Percentiles rank a stretch among this genome's conserved stretches.
Conservation (phyloP, 108 stramenopile genomes). For the Seminavis robusta region DNA sequence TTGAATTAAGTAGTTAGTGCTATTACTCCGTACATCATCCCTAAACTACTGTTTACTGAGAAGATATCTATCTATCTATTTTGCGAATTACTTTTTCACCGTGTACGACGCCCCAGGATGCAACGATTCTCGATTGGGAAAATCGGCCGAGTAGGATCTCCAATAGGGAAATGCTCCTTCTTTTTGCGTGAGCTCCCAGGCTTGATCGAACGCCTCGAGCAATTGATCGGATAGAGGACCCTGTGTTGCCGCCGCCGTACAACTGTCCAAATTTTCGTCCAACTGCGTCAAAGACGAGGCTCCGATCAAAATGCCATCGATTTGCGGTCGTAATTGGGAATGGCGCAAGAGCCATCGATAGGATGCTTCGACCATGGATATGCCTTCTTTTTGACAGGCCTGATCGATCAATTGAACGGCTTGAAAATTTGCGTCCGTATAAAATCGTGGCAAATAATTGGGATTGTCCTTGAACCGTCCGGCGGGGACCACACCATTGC, state of each 20-base stretch:
- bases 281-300: conserved; percentile 77
- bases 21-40: too few relatives aligned
- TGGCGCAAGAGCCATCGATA: conserved; percentile 89
- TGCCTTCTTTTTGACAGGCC: conserved; percentile 49
- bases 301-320: conserved; percentile 81
- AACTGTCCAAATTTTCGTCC: conserved; percentile 68
- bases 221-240: conserved; percentile 31
- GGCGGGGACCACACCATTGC: conserved; percentile 23
- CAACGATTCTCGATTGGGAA: conserved; percentile 66
- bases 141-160: conserved; percentile 79
- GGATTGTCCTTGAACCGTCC: conserved; percentile 86
- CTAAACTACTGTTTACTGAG: too few relatives aligned
- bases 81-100: conserved; percentile 32
- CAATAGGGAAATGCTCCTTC: conserved; percentile 81
- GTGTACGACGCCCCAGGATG: conserved; percentile 83
- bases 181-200: conserved; percentile 59
- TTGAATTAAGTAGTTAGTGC: too few relatives aligned
- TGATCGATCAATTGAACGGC: conserved; percentile 62
- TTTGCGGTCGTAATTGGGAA: conserved; percentile 53
- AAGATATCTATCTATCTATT: too few relatives aligned
- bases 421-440: conserved; percentile 74
- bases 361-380: conserved; percentile 82
- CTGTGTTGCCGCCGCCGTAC: conserved; percentile 28
- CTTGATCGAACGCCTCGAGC: conserved; percentile 63
- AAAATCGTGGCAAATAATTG: conserved; percentile 86